phyloP scores from a whole-genome alignment of 495 filamentous ascomycete species.

The Daldinia bambusicola region DNA sequence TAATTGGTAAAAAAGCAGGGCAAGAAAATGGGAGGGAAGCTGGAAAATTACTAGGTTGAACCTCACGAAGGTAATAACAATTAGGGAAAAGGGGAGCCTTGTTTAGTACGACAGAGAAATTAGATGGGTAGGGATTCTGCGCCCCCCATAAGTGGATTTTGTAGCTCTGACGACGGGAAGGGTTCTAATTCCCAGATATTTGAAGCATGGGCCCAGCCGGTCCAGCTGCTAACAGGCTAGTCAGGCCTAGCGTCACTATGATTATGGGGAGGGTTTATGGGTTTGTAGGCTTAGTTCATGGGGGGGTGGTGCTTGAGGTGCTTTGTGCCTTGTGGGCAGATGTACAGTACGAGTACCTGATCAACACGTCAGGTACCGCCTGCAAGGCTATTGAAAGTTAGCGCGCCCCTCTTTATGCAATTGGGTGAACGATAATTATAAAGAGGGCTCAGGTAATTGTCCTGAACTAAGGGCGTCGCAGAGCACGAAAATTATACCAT shows the following conservation, averaged over 20 bases:
- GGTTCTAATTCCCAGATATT: conserved; percentile 41
- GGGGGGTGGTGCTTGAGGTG: neutral
- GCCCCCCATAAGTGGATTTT: conserved; percentile 42
- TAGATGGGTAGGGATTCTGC: conserved; percentile 51
- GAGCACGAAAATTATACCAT: conserved; percentile 26
- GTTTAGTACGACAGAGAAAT: conserved; percentile 51
- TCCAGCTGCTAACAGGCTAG: conserved; percentile 9
- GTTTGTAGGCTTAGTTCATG: neutral
- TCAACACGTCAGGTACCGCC: conserved; percentile 22
- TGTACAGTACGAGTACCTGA: conserved; percentile 27
- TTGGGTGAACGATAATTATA: conserved; percentile 7
- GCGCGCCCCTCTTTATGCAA: conserved; percentile 37
- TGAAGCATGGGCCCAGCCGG: conserved; percentile 36
- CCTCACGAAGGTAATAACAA: conserved; percentile 49
- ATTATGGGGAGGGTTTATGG: conserved; percentile 25
- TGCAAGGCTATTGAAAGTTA: conserved; percentile 26
- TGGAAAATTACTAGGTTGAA: conserved; percentile 50
- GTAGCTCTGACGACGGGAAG: conserved; percentile 46
- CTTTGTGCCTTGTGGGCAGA: conserved; percentile 10
- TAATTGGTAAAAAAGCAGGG: conserved; percentile 40
- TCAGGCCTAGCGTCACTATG: conserved; percentile 27
- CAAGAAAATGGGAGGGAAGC: conserved; percentile 43
- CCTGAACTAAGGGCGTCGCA: conserved; percentile 9
- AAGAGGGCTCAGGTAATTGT: conserved; percentile 11
- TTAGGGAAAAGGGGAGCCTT: conserved; percentile 52